Evolutionary conservation across 2,329 filamentous ascomycete species (phyloP), one percentile per base, ranked within the genome.

Genomic region (Seiridium cupressi): DNA sequence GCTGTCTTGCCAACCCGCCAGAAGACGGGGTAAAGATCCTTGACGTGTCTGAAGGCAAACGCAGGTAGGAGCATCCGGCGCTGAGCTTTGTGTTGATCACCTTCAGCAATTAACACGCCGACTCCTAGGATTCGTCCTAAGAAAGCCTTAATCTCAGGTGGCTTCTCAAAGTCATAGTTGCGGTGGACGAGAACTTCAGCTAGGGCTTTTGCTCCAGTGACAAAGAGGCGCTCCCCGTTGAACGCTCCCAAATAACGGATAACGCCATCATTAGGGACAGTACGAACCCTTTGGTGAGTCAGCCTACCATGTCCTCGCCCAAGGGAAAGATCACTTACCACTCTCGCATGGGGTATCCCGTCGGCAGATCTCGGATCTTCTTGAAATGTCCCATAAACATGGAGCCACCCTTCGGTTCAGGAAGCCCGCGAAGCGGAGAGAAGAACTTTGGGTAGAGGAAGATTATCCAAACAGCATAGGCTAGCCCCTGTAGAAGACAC

Each of bases 21-120:
- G 74, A 97, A 96, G 5, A 90, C 77, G 0, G 92, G 89, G 67
- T 96, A 95, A 11, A 97, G 77, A 61, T 94, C 84, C 71, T 95
- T 96, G 72, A 96, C 81, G 68, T 96, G 91, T 31, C 92, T 85
- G 70, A 92, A 96, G n/a, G 87, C 83, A 73, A 97, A 97, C 2
- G 92, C 91, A 0, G 92, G 92, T 77, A 89, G 86, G 18, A 96
- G 83, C 60, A 89, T 87, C 72, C 90, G 93, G 51, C 93, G 84
- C 76, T 93, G 90, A 67, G 85, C 78, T 77, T 90, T 95, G 74
- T 97, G 94, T 68, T 93, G 91, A 10, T 96, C 91, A n/a, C 93
- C 93, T 74, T 97, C 93, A 2, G 92, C 90, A 9, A 97, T 78
- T 44, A 97, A 76, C 11, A 94, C 77, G 8, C 91, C 90, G 10